Conservation (phyloP, 1,139 yeast genomes). For the Sporopachydermia cereana region DNA sequence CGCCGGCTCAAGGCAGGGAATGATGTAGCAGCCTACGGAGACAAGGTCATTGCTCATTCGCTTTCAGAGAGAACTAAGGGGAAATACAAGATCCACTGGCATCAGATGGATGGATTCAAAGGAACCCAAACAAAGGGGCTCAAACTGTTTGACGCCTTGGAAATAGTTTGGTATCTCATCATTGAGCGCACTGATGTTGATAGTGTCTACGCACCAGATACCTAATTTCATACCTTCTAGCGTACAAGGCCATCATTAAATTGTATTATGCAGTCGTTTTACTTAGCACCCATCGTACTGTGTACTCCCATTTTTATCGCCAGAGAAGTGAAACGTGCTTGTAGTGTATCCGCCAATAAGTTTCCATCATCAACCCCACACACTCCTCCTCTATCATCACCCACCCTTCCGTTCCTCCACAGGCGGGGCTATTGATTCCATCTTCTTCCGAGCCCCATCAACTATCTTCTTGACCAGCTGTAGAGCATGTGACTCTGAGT, state of each 20-base stretch:
- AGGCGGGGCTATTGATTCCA: slow-evolving; percentile 26
- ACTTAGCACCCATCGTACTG: too few relatives aligned
- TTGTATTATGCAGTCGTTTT: too few relatives aligned
- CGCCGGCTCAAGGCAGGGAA: neutral
- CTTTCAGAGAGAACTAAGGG: too few relatives aligned
- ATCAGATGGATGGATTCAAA: slow-evolving; percentile 55
- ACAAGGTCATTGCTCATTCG: too few relatives aligned
- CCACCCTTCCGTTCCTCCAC: slow-evolving; percentile 50
- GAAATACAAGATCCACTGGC: slow-evolving; percentile 33
- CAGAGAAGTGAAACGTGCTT: too few relatives aligned
- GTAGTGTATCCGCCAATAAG: too few relatives aligned
- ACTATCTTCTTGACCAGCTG: slow-evolving; percentile 41
- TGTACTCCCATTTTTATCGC: too few relatives aligned
- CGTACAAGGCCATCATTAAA: too few relatives aligned
- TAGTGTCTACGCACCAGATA: too few relatives aligned
- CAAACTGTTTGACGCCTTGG: slow-evolving; percentile 38
- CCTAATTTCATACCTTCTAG: too few relatives aligned
- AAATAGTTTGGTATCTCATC: slow-evolving; percentile 25
- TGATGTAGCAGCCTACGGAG: neutral
- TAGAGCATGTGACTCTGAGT: slow-evolving; percentile 29
- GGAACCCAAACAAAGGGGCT: slow-evolving; percentile 49
- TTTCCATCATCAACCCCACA: too few relatives aligned
- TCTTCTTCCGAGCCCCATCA: slow-evolving; percentile 43
- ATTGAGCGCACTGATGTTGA: too few relatives aligned
- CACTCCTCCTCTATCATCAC: slow-evolving; percentile 18